Base-by-base conservation (phyloP, 768 basidiomycete species). In the Leccinum ochraceum region DNA sequence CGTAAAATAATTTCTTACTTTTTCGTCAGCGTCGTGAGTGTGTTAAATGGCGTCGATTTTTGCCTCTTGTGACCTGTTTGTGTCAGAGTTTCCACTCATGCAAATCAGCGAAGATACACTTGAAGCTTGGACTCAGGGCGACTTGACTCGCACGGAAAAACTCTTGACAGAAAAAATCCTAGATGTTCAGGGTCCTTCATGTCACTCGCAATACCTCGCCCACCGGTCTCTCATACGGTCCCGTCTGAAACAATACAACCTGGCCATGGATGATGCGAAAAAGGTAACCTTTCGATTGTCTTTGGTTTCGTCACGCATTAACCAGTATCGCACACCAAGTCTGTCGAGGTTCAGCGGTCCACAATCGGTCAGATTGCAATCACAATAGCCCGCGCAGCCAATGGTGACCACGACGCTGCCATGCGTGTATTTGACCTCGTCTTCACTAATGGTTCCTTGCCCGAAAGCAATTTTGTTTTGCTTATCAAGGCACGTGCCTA, bases 371-470 rank as follows among this genome's bases (percentile, higher is more conserved):
- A 60, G 30, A 42, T 67, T 9, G 65, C 66, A 9, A 6, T 17
- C 1, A 53, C 61, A 13, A 37, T 67, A 3, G 57, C 59, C 0
- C 32, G 2, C 1, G 9, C 37, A 22, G 16, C 54, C 4, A 39
- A 49, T 24, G 66, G 54, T 3, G 50, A 64, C 2, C 13, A 42
- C 4, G 62, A 64, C 5, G 48, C 20, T 6, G 66, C 34, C 13
- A 50, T 56, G 28, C 26, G 50, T n/a, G 4, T 17, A 17, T 60
- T 66, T 24, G 62, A 67, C 39, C 62, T 64, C n/a, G 54, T 53
- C 1, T 67, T 67, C 49, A 24, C 6, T 4, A n/a, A 59, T 0
- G 20, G 32, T 26, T 28, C 22, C 13, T 8, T 49, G 3, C 9
- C 7, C 6, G 66, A 67, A 20, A 61, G 22, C 10, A 44, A 30